These are phyloP conservation scores for Fusarium transvaalense DNA, from an alignment of 2,329 filamentous ascomycete genomes.

Conservation along the genomic window DNA sequence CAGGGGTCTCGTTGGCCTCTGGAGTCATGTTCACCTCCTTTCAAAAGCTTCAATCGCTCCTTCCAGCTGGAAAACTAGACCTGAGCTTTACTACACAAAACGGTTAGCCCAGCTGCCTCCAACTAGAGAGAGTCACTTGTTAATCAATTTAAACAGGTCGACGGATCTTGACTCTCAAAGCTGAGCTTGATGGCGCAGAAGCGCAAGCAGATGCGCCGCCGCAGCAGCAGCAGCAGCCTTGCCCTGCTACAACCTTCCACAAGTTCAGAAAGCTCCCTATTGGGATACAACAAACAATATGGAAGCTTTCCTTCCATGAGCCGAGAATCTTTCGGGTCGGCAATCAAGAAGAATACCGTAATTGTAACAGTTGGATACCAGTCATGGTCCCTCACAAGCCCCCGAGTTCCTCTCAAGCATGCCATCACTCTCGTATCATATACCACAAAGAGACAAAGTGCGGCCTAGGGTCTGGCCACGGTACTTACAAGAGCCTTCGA, in stretches of 20 bases:
- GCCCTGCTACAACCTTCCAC: constrained; percentile 3
- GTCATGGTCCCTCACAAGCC: constrained; percentile 7
- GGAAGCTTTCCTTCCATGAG: background rate
- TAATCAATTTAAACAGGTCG: background rate
- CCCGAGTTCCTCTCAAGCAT: background rate
- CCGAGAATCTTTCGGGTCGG: constrained; percentile 17
- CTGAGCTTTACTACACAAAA: background rate
- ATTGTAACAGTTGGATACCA: background rate
- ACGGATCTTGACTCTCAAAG: background rate
- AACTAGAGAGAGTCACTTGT: too few relatives aligned
- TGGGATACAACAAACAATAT: background rate
- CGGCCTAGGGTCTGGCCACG: background rate
- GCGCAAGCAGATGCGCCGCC: background rate
- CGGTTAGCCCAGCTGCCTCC: background rate
- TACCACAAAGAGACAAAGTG: background rate
- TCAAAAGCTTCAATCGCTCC: background rate
- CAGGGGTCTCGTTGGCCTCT: background rate
- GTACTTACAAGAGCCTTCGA: constrained; percentile 2
- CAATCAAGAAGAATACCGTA: too few relatives aligned
- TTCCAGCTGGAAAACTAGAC: background rate
- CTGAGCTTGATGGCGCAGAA: background rate
- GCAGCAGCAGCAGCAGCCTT: fast-evolving
- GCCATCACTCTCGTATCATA: background rate
- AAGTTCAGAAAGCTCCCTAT: background rate
- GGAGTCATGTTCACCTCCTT: background rate